phyloP scores from a whole-genome alignment of 1,284 basidiomycete genomes.

The Tranzscheliella williamsii region DNA sequence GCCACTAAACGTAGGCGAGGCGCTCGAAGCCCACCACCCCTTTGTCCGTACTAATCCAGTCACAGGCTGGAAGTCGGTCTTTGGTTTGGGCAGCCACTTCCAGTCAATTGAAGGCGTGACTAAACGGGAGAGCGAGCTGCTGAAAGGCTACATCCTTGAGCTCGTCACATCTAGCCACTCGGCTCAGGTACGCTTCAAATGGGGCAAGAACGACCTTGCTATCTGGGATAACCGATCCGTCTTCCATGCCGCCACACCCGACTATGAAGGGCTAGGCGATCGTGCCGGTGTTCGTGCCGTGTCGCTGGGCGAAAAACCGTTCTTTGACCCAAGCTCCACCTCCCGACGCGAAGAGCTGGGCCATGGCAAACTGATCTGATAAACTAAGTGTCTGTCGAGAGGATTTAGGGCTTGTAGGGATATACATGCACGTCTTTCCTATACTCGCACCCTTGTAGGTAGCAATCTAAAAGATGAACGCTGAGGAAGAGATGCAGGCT shows the following conservation, averaged over 20 bases:
- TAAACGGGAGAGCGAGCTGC: constrained; percentile 67
- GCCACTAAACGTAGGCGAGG: constrained; percentile 68
- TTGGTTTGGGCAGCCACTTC: constrained; percentile 67
- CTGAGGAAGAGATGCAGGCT: no score
- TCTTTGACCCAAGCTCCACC: constrained; percentile 24
- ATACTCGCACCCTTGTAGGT: no score
- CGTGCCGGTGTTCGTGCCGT: constrained; percentile 37
- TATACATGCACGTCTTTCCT: no score
- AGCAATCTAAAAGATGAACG: no score
- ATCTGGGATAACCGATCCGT: constrained; percentile 32
- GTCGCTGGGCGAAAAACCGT: constrained; percentile 30
- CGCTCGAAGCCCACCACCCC: constrained; percentile 68
- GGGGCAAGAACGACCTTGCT: constrained; percentile 60
- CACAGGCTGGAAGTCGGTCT: constrained; percentile 71
- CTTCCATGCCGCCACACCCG: constrained; percentile 36
- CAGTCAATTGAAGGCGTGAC: constrained; percentile 69
- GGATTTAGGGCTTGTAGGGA: no score
- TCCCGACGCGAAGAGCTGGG: constrained; percentile 30
- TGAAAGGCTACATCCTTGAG: constrained; percentile 65
- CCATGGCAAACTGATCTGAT: constrained; percentile 8
- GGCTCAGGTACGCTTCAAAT: constrained; percentile 67
- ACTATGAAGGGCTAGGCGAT: constrained; percentile 22
- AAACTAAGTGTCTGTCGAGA: no score
- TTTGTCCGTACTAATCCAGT: constrained; percentile 65
- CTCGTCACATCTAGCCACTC: constrained; percentile 66